These are phyloP conservation scores for Platanthera zijinensis DNA, from an alignment of 106 monocot genomes.

Conservation along the genomic window DNA sequence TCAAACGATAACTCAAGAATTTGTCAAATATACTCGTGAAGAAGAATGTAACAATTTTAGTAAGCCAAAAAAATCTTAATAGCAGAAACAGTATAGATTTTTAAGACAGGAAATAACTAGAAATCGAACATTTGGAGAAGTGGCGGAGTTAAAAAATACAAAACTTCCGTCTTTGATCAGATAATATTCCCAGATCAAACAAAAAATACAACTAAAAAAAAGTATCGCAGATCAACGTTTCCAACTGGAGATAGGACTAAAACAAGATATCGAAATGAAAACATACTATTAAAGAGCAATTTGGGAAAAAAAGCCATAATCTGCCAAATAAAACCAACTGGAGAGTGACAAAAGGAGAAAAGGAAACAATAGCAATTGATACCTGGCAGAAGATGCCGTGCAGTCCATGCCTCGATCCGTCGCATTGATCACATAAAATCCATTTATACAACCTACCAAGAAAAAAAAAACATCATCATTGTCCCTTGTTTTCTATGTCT, in stretches of 20 bases:
- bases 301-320: background rate
- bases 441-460: background rate
- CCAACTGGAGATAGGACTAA: background rate
- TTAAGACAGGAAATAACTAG: background rate
- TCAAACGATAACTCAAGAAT: no score
- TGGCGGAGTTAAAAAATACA: background rate
- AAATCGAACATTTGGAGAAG: background rate
- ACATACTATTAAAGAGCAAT: background rate
- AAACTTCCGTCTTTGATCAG: background rate
- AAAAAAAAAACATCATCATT: background rate
- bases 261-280: background rate
- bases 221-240: background rate
- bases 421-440: conserved; percentile 4
- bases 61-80: background rate
- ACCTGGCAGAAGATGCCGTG: background rate
- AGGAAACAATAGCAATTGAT: background rate
- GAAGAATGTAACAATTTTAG: background rate
- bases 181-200: background rate
- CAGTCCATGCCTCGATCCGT: conserved; percentile 3
- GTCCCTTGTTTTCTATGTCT: background rate
- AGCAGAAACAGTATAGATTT: background rate
- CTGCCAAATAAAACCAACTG: background rate
- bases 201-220: background rate
- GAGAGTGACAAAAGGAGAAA: background rate
- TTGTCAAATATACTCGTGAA: background rate